Evolutionary conservation across 2,329 filamentous ascomycete species (phyloP).

Genomic region (Stagonosporopsis chrysanthemi): DNA sequence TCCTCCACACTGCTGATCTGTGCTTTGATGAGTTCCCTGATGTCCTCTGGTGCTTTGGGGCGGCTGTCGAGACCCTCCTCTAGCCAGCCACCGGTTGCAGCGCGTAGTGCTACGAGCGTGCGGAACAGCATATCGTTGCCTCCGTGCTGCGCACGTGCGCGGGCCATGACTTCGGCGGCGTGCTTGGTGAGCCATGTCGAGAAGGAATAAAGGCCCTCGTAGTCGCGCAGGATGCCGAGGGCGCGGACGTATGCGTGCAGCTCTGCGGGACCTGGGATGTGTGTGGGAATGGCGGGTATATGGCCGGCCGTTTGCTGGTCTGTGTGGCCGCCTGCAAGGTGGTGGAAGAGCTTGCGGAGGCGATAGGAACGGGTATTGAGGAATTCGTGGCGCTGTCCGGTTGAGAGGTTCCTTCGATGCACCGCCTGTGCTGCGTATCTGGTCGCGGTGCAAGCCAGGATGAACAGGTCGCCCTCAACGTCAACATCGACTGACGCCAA

Average conservation of each 20-base stretch:
- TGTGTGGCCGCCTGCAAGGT: conserved; percentile 30
- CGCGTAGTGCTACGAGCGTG: conserved; percentile 51
- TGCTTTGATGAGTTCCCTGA: conserved; percentile 40
- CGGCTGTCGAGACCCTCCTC: conserved; percentile 12
- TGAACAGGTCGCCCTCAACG: conserved; percentile 42
- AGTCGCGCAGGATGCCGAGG: conserved; percentile 68
- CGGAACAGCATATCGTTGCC: conserved; percentile 40
- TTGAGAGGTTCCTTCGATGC: conserved; percentile 16
- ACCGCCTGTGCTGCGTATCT: conserved; percentile 40
- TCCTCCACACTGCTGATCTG: conserved; percentile 47
- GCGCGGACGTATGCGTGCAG: conserved; percentile 69
- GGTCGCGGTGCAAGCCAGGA: conserved; percentile 43
- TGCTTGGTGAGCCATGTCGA: conserved; percentile 63
- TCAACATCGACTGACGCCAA: conserved; percentile 44
- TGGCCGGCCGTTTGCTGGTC: conserved; percentile 19
- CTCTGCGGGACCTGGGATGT: conserved; percentile 56
- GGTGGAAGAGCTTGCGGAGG: conserved; percentile 39
- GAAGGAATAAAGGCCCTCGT: conserved; percentile 63
- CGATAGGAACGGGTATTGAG: conserved; percentile 27
- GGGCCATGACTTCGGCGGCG: conserved; percentile 37
- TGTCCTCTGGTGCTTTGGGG: conserved; percentile 37
- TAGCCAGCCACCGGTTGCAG: conserved; percentile 50
- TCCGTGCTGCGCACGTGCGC: conserved; percentile 34
- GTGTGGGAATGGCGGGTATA: conserved; percentile 44
- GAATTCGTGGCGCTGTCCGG: conserved; percentile 23